Evolutionary conservation across 83 land plant genomes (phyloP), one percentile per base, ranked within the genome.

Genomic region (Thuja plicata): DNA sequence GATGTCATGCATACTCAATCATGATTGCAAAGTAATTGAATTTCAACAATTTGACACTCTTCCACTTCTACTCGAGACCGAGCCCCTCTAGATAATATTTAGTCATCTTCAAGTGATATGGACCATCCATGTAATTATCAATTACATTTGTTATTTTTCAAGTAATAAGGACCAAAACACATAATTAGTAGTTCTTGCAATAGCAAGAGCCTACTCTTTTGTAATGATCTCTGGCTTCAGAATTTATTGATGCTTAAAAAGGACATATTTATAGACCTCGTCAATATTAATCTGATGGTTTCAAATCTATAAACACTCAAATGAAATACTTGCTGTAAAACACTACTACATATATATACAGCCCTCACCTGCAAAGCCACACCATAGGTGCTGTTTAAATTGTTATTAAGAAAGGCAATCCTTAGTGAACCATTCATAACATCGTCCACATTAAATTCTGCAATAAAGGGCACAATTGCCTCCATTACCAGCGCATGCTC

Each of bases 401-500:
- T 92, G 80, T 94, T 94, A 88, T 94, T 91, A 15, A 96, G 52
- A 12, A 97, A 82, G 12, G 89, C 79, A 84, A 97, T 73, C 89
- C 93, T 95, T 57, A 93, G 73, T 40, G 77, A 90, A 54, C 92
- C 86, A 43, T 55, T 55, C 13, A 90, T 81, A 76, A 55, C 73
- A 27, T 85, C 66, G 48, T 79, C 73, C 34, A 84, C 70, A 21
- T 71, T 73, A 73, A 89, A 90, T 30, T 90, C 45, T 9, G 90
- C 35, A 16, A 92, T 50, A 32, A 96, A 87, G 62, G 96, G 96
- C 37, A 86, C 55, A 50, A 96, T 86, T 21, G 99, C 96, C 84
- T 92, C 90, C 92, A 98, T 94, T 41, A 97, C 89, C 86, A 98
- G 88, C 13, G 99, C 94, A 95, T 97, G 96, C 76, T 94, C 99